These are phyloP conservation scores for Trichoderma atroviride DNA, from an alignment of 2,329 filamentous ascomycete species.

Conservation along the genomic window DNA sequence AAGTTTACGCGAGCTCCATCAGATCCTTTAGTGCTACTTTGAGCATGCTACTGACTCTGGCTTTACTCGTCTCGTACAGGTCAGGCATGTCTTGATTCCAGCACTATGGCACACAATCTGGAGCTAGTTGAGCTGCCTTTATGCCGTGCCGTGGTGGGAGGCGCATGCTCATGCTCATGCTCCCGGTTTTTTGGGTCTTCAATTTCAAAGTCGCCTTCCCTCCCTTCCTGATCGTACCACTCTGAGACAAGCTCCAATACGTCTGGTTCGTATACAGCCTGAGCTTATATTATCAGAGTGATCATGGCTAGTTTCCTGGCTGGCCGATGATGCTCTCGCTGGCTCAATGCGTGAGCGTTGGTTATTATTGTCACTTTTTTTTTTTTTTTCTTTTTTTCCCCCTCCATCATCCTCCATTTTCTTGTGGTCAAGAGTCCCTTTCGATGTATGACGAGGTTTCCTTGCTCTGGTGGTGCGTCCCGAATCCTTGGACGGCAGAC, in stretches of 20 bases:
- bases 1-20: conserved; percentile 10
- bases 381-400: neutral
- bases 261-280: neutral
- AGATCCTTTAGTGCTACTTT: neutral
- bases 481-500: conserved; percentile 23
- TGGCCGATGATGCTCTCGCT: neutral
- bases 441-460: neutral
- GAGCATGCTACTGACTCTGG: neutral
- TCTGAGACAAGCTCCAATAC: neutral
- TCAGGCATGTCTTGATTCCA: neutral
- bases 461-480: conserved; percentile 2
- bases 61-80: neutral
- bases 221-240: neutral
- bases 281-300: neutral
- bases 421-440: neutral
- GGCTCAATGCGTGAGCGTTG: neutral
- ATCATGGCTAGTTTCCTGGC: neutral
- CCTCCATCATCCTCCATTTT: neutral
- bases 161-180: neutral
- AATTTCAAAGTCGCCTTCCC: neutral
- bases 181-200: neutral
- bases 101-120: neutral
- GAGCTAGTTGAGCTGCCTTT: neutral
- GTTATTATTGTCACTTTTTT: neutral
- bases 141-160: neutral